Base-by-base conservation (phyloP, 2,329 filamentous ascomycete genomes). In the Penicillium occitanis region DNA sequence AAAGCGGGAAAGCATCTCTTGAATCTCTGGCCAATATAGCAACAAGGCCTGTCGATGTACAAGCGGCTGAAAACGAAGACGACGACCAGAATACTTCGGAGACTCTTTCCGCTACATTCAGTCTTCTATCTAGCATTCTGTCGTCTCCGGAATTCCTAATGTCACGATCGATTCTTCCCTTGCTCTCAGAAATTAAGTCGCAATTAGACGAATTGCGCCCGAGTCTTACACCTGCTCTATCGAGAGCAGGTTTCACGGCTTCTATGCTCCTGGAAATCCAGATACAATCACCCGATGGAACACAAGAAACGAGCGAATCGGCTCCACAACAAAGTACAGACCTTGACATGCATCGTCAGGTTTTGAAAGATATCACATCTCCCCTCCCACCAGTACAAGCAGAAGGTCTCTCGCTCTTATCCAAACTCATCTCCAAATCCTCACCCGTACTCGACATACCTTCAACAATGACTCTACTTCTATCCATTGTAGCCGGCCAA, bases 391-490 rank as follows among this genome's bases (percentile, higher is more conserved):
- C 79, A 0, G 75, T 81, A 1, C 79, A 81, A 67, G 79, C 77
- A 33, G 79, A 81, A 67, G 79, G 79, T 17, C 78, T 81, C 50
- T 77, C 77, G 1, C 70, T 80, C 2, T 69, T 81, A 2, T 78
- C 77, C 5, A 71, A 75, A 28, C 68, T 81, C 2, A 74, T 81
- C 67, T 72, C 71, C n/a, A 76, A 77, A 60, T 73, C 76, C 0
- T 81, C 79, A 0, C 79, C 79, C 0, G 73, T 81, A 5, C 74
- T 81, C 40, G 79, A 81, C 61, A 79, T 81, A 33, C 77, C 78
- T 2, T 77, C 79, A 7, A 81, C 79, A 1, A 68, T 80, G 11
- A 72, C 77, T 0, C 72, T 80, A 1, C 73, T 81, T 2, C 66
- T 81, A 22, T 80, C 79, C 1, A 71, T 80, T 8, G 73, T 81